phyloP scores from a whole-genome alignment of 306 rosid genomes.

The Glycine tomentella region DNA sequence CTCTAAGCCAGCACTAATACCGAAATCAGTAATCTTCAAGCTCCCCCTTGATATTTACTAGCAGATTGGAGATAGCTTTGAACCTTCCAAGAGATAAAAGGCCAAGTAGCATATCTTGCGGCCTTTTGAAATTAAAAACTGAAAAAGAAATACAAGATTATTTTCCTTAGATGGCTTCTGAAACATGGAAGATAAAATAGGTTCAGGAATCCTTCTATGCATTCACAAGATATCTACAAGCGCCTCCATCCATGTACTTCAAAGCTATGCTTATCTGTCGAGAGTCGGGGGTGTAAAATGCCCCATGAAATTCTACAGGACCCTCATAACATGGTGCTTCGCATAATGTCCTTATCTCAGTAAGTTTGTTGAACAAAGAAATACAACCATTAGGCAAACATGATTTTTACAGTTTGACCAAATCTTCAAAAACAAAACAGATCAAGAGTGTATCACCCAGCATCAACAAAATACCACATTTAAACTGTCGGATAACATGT shows the following conservation, averaged over 20 bases:
- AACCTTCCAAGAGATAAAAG: constrained; percentile 63
- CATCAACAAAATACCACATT: constrained; percentile 20
- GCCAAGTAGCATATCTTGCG: constrained; percentile 48
- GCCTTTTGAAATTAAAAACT: constrained; percentile 64
- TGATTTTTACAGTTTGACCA: not conserved
- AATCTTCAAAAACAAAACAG: constrained; percentile 30
- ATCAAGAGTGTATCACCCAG: not conserved
- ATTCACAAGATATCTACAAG: constrained; percentile 78
- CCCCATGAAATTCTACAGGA: constrained; percentile 96
- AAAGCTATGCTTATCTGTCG: constrained; percentile 95
- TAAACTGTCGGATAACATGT: not conserved
- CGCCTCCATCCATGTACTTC: constrained; percentile 99
- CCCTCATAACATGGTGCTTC: constrained; percentile 96
- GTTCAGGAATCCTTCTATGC: constrained; percentile 79
- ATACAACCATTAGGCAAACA: constrained; percentile 24
- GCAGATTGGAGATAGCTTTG: constrained; percentile 74
- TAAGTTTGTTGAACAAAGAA: constrained; percentile 63
- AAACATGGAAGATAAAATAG: constrained; percentile 85
- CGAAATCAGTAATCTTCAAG: constrained; percentile 85
- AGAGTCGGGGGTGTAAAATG: constrained; percentile 95
- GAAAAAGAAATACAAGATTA: constrained; percentile 33
- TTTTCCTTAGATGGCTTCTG: constrained; percentile 75
- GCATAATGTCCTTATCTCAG: constrained; percentile 92
- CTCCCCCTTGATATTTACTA: constrained; percentile 47
- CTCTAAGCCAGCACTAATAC: constrained; percentile 98